Base-by-base conservation (phyloP, 805 yeast species). In the Saccharomyces paradoxus region DNA sequence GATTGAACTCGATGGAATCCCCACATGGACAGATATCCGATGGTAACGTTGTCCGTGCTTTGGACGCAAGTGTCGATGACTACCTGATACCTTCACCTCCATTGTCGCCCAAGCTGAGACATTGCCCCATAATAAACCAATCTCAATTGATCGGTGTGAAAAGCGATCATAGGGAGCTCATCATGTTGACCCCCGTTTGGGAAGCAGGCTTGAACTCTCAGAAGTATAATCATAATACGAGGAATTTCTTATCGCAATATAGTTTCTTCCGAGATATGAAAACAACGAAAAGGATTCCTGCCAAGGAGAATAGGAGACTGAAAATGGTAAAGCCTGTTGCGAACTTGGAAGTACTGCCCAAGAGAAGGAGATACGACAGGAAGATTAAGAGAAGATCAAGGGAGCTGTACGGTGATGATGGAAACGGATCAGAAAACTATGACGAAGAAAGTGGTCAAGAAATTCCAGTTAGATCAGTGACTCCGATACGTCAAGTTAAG, bases 41-140 rank as follows among this genome's bases (percentile, higher is more conserved):
- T 21, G 8, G 44, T 37, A 37, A 24, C 44, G 22, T 6, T 17
- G 22, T 37, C 24, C 24, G 12, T 37, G 22, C 24, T 37, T 17
- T 37, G 13, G 44, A 37, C 49, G 17, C 22, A 41, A n/a, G 44
- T 44, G 50, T 55, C 49, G 66, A 63, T 29, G 67, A 61, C 49
- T 56, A 57, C 31, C 55, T 60, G 41, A 65, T 68, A 29, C 70
- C 70, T 7, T 68, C 71, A 21, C 71, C 71, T 10, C 71, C 71
- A 12, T 58, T 62, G 52, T 68, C 71, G 2, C 71, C 71, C 24
- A 58, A 58, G 48, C 37, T 55, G 48, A 51, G 46, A n/a, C 27
- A 41, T 3, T 29, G 14, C n/a, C 4, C 55, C 54, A 10, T 44
- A 41, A 32, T 52, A 50, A 29, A 31, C 17, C 10, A 27, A 48